These are phyloP conservation scores for Letharia lupina DNA, from an alignment of 495 filamentous ascomycete species.

Conservation along the genomic window DNA sequence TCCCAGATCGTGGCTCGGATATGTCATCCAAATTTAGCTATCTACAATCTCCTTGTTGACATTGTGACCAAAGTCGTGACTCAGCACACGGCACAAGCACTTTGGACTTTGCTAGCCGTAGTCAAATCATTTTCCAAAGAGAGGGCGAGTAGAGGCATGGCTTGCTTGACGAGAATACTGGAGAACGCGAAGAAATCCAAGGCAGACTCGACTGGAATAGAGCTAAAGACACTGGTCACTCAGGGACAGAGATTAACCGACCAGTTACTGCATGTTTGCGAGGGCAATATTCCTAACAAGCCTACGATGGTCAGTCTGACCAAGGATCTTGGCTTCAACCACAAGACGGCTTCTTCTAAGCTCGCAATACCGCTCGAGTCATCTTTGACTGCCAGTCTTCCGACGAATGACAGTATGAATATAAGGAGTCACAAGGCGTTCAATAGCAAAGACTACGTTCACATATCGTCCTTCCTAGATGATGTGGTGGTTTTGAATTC, in stretches of 20 bases:
- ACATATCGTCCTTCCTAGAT: constrained; percentile 62
- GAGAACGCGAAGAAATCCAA: constrained; percentile 41
- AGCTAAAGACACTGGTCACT: constrained; percentile 63
- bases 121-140: constrained; percentile 51
- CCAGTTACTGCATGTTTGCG: constrained; percentile 72
- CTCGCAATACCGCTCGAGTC: constrained; percentile 83
- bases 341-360: constrained; percentile 68
- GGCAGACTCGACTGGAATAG: constrained; percentile 34
- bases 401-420: constrained; percentile 60
- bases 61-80: constrained; percentile 78
- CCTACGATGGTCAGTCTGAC: constrained; percentile 60
- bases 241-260: constrained; percentile 77
- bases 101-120: constrained; percentile 86
- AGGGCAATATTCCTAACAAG: constrained; percentile 62
- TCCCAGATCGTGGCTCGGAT: constrained; percentile 90
- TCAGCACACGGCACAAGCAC: constrained; percentile 76
- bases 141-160: constrained; percentile 38
- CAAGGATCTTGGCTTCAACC: constrained; percentile 72
- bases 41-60: constrained; percentile 62
- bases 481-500: constrained; percentile 85
- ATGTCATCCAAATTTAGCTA: constrained; percentile 67
- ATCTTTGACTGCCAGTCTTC: constrained; percentile 73
- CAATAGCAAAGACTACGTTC: constrained; percentile 50
- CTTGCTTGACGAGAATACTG: constrained; percentile 36
- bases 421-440: constrained; percentile 75